phyloP scores from a whole-genome alignment of 352 stramenopile genomes.

The Pythium guiyangense region DNA sequence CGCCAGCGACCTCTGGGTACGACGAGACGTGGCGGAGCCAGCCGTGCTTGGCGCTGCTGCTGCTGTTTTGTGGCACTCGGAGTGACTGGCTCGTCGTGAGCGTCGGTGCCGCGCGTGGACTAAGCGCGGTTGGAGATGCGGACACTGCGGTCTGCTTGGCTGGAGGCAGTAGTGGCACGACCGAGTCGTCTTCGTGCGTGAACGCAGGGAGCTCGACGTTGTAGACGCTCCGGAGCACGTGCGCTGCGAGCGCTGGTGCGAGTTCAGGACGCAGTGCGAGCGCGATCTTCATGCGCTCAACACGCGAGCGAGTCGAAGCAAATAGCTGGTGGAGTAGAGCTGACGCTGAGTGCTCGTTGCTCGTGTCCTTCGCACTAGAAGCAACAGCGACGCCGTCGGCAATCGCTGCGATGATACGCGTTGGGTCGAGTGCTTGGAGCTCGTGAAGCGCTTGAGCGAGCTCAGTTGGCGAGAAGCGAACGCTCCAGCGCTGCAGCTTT shows the following conservation, averaged over 20 bases:
- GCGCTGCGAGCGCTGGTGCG: constrained; percentile 19
- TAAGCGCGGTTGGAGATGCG: background rate
- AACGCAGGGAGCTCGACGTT: constrained; percentile 18
- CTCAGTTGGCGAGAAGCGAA: background rate
- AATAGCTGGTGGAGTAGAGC: background rate
- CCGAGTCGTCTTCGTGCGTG: background rate
- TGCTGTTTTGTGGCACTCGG: background rate
- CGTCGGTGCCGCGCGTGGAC: background rate
- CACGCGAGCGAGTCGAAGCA: background rate
- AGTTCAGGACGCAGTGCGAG: constrained; percentile 25
- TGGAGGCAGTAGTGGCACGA: background rate
- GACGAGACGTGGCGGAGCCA: constrained; percentile 19
- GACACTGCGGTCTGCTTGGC: background rate
- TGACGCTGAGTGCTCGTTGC: background rate
- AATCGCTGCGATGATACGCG: background rate
- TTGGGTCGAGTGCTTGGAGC: background rate
- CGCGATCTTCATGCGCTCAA: constrained; percentile 19
- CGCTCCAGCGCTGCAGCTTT: background rate
- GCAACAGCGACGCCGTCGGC: background rate
- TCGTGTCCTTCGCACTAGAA: background rate
- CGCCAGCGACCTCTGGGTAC: constrained; percentile 18
- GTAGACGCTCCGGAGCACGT: constrained; percentile 18
- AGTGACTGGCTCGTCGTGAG: no score
- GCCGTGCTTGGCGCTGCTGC: constrained; percentile 4
- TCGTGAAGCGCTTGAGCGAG: background rate